Evolutionary conservation across 148 eudicot species (phyloP).

Genomic region (Cornus suecica): DNA sequence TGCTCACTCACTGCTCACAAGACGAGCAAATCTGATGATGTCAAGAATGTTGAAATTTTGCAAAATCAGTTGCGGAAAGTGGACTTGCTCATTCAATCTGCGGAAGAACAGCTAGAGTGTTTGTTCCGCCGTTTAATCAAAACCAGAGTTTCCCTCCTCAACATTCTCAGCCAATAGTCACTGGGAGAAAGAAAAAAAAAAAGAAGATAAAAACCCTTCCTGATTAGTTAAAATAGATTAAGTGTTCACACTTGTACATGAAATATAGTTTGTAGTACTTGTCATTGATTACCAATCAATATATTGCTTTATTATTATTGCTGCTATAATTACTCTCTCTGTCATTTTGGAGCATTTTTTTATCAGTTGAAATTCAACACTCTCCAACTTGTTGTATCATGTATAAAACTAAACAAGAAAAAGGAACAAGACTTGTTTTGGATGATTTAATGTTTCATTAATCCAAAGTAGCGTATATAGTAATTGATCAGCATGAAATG

Average conservation of each 20-base stretch:
- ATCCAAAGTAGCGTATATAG: too few relatives aligned
- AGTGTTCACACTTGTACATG: background rate
- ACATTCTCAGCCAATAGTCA: constrained; percentile 41
- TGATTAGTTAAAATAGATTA: background rate
- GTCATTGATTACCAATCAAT: background rate
- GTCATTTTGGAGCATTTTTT: background rate
- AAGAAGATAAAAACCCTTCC: too few relatives aligned
- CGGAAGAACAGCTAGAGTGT: constrained; percentile 39
- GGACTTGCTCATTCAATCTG: constrained; percentile 31
- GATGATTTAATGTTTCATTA: too few relatives aligned
- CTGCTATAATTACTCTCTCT: background rate
- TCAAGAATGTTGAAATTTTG: constrained; percentile 11
- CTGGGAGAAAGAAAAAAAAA: too few relatives aligned
- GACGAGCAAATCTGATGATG: constrained; percentile 1
- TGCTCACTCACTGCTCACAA: constrained; percentile 20
- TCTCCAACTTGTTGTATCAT: too few relatives aligned
- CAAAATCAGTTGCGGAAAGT: constrained; percentile 20
- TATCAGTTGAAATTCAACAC: too few relatives aligned
- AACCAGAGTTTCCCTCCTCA: constrained; percentile 49
- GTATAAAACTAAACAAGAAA: too few relatives aligned
- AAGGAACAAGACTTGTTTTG: too few relatives aligned
- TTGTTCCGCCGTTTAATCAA: constrained; percentile 39
- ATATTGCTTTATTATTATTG: background rate
- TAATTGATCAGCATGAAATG: too few relatives aligned
- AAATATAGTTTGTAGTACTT: background rate